Evolutionary conservation across 2,329 filamentous ascomycete genomes (phyloP).

Genomic region (Trichoderma harzianum): DNA sequence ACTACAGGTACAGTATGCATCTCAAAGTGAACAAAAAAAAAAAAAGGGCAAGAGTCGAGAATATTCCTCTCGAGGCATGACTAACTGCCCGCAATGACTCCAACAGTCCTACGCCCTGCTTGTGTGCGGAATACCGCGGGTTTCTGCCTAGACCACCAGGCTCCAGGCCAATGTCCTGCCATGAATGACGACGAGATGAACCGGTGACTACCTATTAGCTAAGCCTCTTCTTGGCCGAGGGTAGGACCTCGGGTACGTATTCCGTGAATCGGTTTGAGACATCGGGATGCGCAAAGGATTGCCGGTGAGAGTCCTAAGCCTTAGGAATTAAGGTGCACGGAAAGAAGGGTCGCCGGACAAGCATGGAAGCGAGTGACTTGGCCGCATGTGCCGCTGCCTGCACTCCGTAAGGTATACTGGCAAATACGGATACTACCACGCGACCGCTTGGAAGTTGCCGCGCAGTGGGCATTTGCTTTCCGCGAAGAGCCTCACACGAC

Average conservation of each 20-base stretch:
- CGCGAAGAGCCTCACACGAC: not conserved
- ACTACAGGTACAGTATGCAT: not conserved
- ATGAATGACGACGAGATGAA: not conserved
- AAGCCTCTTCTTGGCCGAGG: not conserved
- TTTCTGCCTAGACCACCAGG: constrained; percentile 10
- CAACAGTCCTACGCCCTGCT: not conserved
- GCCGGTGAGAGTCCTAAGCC: not conserved
- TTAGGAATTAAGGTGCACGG: not conserved
- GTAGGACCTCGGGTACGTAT: not conserved
- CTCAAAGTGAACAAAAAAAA: not conserved
- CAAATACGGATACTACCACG: not conserved
- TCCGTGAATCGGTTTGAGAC: not conserved
- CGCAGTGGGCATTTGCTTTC: not conserved
- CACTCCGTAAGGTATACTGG: not conserved
- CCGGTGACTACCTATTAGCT: not conserved
- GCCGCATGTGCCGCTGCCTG: not conserved
- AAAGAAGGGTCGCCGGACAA: not conserved
- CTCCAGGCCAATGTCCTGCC: not conserved
- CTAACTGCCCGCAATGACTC: not conserved
- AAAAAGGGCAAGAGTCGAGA: not conserved
- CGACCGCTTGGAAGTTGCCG: not conserved
- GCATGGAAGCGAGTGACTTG: not conserved
- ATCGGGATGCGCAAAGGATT: not conserved
- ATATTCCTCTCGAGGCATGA: not conserved
- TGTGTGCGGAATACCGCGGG: not conserved